These are phyloP conservation scores for Hapsidospora chrysogenum DNA, from an alignment of 495 filamentous ascomycete genomes.

Conservation along the genomic window DNA sequence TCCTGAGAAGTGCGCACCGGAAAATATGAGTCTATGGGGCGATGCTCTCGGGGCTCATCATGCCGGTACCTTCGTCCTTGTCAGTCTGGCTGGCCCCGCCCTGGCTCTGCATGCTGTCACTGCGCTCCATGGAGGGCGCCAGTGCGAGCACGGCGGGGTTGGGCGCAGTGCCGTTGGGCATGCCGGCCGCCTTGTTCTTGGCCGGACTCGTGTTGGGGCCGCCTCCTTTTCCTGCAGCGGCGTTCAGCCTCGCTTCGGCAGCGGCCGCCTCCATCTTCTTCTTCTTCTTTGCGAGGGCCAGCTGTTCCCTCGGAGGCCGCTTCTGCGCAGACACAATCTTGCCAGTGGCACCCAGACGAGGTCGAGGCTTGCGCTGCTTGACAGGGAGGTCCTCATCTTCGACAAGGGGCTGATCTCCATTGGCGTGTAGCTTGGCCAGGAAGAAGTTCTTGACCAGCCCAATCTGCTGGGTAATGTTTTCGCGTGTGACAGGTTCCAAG, in stretches of 20 bases:
- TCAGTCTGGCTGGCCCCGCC: slow-evolving; percentile 34
- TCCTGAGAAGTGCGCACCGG: too few species aligned
- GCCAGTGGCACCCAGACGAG: slow-evolving; percentile 83
- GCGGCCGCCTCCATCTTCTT: slow-evolving; percentile 37
- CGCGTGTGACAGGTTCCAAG: slow-evolving; percentile 61
- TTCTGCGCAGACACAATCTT: slow-evolving; percentile 90
- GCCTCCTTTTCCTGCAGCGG: slow-evolving; percentile 19
- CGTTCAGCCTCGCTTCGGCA: slow-evolving; percentile 14
- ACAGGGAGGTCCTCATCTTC: slow-evolving; percentile 91
- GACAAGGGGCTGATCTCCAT: slow-evolving; percentile 62
- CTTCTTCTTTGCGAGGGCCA: slow-evolving; percentile 59
- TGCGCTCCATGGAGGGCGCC: slow-evolving; percentile 27
- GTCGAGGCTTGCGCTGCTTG: slow-evolving; percentile 82
- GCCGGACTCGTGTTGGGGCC: slow-evolving; percentile 12
- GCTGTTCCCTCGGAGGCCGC: slow-evolving; percentile 60
- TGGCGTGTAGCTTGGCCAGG: slow-evolving; percentile 66
- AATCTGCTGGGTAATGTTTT: slow-evolving; percentile 63
- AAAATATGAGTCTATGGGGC: slow-evolving; percentile 7
- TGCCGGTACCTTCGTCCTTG: slow-evolving; percentile 36
- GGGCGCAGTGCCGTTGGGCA: slow-evolving; percentile 16
- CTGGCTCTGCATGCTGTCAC: slow-evolving; percentile 33
- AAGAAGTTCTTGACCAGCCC: slow-evolving; percentile 82
- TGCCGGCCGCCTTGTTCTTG: slow-evolving; percentile 21
- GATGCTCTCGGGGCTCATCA: slow-evolving; percentile 54
- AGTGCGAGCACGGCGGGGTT: slow-evolving; percentile 8